A percentile compares a stretch with the other conserved stretches of the same genome.
Conservation (phyloP, 805 yeast genomes). For the Ogataea henricii region DNA sequence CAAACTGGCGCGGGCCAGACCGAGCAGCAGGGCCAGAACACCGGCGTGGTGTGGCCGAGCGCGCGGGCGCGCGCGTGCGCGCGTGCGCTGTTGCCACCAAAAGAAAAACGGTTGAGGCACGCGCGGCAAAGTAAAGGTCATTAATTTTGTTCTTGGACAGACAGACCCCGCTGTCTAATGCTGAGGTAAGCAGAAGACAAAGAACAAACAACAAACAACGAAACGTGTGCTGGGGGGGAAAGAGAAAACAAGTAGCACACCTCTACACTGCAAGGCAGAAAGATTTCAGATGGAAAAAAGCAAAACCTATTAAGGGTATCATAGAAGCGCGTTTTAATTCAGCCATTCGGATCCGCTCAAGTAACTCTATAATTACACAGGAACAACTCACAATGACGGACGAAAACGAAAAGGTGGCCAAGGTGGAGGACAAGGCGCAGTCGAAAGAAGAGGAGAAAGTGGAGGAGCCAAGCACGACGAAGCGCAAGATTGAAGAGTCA, state of each 20-base stretch:
- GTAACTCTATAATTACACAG: too few species aligned
- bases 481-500: slow-evolving; percentile 12
- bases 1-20: background rate
- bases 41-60: background rate
- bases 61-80: background rate
- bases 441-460: slow-evolving; percentile 5
- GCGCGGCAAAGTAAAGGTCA: background rate
- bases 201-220: background rate
- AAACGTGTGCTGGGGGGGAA: too few species aligned
- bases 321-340: background rate
- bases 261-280: background rate
- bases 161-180: background rate
- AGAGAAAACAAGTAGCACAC: background rate
- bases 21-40: background rate
- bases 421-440: slow-evolving; percentile 3
- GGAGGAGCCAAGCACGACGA: slow-evolving; percentile 6
- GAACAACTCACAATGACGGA: slow-evolving; percentile 4
- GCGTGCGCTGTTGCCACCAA: background rate
- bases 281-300: background rate
- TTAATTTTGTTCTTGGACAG: background rate
- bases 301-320: background rate
- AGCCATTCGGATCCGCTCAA: too few species aligned
- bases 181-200: background rate
- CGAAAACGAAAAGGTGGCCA: slow-evolving; percentile 3
- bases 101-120: background rate